A percentile compares a stretch with the other conserved stretches of the same genome.
Evolutionary conservation across 495 filamentous ascomycete species (phyloP).

Genomic region (Penicillium malachiteum): DNA sequence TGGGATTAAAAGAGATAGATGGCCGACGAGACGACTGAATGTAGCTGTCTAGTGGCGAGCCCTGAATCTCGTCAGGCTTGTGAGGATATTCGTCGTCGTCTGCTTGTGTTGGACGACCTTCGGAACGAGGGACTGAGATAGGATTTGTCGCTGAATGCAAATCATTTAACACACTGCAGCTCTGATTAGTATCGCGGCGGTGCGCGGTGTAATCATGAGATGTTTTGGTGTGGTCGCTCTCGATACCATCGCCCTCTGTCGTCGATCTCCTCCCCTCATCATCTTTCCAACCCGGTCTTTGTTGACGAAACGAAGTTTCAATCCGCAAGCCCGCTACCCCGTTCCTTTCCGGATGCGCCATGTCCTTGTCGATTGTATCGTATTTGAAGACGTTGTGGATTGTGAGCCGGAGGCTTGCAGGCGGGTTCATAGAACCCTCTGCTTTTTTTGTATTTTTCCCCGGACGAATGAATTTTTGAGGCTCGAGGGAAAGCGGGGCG

Average conservation of each 20-base stretch:
- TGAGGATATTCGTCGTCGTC: slow-evolving; percentile 35
- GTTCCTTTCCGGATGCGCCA: slow-evolving; percentile 42
- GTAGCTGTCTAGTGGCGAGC: slow-evolving; percentile 45
- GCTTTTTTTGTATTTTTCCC: slow-evolving; percentile 2
- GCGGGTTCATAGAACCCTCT: slow-evolving; percentile 26
- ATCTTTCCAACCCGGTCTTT: slow-evolving; percentile 28
- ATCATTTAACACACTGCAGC: slow-evolving; percentile 44
- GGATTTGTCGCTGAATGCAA: slow-evolving; percentile 48
- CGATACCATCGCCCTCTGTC: slow-evolving; percentile 41
- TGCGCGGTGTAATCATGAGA: slow-evolving; percentile 41
- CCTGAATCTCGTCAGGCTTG: slow-evolving; percentile 41
- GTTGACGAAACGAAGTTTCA: slow-evolving; percentile 41
- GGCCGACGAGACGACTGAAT: slow-evolving; percentile 35
- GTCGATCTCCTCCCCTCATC: slow-evolving; percentile 26
- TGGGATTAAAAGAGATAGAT: slow-evolving; percentile 45
- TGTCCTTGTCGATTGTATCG: slow-evolving; percentile 33
- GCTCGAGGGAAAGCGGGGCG: slow-evolving; percentile 20
- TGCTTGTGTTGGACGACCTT: slow-evolving; percentile 25
- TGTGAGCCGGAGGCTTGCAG: slow-evolving; percentile 24
- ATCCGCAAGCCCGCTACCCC: slow-evolving; percentile 42
- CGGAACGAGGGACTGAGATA: slow-evolving; percentile 45
- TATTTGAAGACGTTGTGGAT: slow-evolving; percentile 11
- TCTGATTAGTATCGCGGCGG: slow-evolving; percentile 47
- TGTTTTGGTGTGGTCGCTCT: slow-evolving; percentile 45
- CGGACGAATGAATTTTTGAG: slow-evolving; percentile 4